Conservation (phyloP, 164 flowering plant genomes). For the Pachysandra terminalis region DNA sequence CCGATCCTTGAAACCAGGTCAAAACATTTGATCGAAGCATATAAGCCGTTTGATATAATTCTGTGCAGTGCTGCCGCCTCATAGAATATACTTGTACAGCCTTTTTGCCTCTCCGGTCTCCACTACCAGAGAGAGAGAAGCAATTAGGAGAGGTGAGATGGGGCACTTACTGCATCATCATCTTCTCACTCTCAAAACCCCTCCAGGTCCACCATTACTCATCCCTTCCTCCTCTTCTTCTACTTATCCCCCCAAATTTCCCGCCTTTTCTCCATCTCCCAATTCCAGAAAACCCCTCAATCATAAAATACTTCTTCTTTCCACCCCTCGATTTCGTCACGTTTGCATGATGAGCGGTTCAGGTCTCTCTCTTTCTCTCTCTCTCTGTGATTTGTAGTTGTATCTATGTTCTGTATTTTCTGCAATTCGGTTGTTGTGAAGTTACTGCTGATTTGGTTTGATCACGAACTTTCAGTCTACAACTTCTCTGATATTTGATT, state of each 20-base stretch:
- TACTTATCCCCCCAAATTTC: conserved; percentile 9
- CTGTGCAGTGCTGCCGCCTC: too few species aligned
- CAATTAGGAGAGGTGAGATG: background rate
- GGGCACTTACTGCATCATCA: conserved; percentile 7
- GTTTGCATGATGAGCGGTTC: conserved; percentile 37
- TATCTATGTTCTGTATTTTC: background rate
- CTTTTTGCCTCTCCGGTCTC: too few species aligned
- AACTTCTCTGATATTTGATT: background rate
- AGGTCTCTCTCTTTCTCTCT: conserved; percentile 27
- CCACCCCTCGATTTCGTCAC: conserved; percentile 17
- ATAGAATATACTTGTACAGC: too few species aligned
- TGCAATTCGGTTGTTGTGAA: background rate
- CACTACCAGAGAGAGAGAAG: too few species aligned
- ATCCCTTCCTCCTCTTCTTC: background rate
- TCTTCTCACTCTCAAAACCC: conserved; percentile 12
- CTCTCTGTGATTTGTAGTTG: background rate
- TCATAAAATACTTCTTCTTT: background rate
- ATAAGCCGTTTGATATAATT: too few species aligned
- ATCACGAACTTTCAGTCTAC: background rate
- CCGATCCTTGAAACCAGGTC: too few species aligned
- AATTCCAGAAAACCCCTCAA: background rate
- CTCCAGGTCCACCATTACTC: background rate
- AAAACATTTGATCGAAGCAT: too few species aligned
- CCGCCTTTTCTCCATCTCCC: conserved; percentile 11
- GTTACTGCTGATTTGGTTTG: background rate